phyloP scores from a whole-genome alignment of 768 basidiomycete genomes.

The Boletus reticulatus region DNA sequence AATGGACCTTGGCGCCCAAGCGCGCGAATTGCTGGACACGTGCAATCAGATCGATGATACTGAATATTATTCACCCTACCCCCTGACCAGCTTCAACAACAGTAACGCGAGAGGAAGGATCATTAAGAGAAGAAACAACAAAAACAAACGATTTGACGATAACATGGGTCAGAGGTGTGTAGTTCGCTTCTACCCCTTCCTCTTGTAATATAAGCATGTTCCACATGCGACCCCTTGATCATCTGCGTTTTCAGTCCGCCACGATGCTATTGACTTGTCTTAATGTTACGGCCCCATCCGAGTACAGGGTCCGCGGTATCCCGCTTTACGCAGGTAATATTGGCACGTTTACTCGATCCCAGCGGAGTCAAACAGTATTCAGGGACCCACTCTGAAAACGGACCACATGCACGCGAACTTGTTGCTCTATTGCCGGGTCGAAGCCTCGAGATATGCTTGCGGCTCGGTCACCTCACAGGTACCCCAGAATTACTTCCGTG shows the following conservation, averaged over 20 bases:
- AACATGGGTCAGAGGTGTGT: constrained; percentile 11
- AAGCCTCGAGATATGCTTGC: not conserved
- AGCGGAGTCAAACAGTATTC: not conserved
- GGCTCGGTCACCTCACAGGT: not conserved
- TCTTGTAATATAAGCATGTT: constrained; percentile 16
- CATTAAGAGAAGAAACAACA: constrained; percentile 15
- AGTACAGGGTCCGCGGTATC: not conserved
- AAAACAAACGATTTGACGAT: constrained; percentile 9
- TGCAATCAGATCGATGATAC: constrained; percentile 5
- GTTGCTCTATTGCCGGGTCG: not conserved
- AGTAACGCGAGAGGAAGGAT: not conserved
- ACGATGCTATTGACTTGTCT: not conserved
- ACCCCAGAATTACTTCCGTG: not conserved
- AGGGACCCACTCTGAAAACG: not conserved
- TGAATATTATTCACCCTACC: not conserved
- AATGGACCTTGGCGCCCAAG: constrained; percentile 4
- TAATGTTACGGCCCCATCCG: not conserved
- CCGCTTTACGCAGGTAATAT: not conserved
- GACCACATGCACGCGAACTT: not conserved
- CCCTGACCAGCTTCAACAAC: not conserved
- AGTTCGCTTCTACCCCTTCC: not conserved
- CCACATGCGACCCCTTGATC: too few relatives aligned
- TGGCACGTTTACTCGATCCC: not conserved
- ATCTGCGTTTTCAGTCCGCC: not conserved
- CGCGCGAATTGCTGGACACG: constrained; percentile 11